Conservation (phyloP, 495 filamentous ascomycete genomes). For the Bathelium albidoporum region DNA sequence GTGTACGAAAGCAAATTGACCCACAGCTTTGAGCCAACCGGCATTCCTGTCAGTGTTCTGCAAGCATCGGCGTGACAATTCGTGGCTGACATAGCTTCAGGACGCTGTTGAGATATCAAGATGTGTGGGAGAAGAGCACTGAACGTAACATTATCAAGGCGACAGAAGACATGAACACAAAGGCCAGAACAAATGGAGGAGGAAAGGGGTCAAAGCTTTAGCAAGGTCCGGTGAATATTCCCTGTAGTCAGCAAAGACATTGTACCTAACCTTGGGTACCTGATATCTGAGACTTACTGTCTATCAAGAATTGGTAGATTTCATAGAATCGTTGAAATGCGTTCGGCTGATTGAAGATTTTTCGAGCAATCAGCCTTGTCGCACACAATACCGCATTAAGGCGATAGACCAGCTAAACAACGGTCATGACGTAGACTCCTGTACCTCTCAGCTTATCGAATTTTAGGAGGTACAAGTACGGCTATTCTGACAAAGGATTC, state of each 20-base stretch:
- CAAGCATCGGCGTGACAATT: not conserved
- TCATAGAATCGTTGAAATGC: no score
- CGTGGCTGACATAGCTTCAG: conserved; percentile 32
- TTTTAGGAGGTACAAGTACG: no score
- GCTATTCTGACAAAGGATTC: no score
- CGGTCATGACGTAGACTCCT: not conserved
- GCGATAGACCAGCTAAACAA: not conserved
- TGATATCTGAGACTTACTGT: no score
- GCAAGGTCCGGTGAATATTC: not conserved
- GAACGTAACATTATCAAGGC: no score
- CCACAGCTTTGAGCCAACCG: conserved; percentile 58
- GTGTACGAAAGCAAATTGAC: conserved; percentile 56
- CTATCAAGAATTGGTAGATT: no score
- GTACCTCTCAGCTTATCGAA: no score
- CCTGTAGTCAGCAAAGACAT: no score
- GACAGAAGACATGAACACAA: no score
- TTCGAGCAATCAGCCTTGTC: not conserved
- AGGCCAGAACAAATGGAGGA: no score
- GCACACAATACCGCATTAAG: not conserved
- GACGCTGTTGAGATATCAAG: conserved; percentile 64
- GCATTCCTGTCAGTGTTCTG: conserved; percentile 41
- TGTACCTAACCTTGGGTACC: no score
- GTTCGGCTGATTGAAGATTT: no score
- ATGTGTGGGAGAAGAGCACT: conserved; percentile 42
- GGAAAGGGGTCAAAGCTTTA: not conserved